Evolutionary conservation across 495 filamentous ascomycete genomes (phyloP), one percentile per base, ranked within the genome.

Genomic region (Penicillium cosmopolitanum): DNA sequence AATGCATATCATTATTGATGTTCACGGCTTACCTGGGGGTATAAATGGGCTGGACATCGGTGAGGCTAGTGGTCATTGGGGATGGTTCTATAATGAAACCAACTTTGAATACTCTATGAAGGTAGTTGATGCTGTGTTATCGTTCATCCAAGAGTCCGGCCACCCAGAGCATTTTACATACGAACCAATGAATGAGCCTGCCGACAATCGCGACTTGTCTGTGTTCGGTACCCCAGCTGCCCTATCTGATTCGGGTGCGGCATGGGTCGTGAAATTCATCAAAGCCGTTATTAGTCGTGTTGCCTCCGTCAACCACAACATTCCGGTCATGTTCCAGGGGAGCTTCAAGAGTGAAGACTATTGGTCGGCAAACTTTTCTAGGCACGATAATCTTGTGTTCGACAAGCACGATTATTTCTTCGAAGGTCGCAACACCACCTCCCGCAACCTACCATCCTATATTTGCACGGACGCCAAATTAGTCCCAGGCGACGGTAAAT

Each of bases 331-430:
- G 63, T 64, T 67, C 56, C 68, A 68, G 65, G 70, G 62, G 1
- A 71, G 66, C 47, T 74, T 71, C 54, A 69, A 69, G 55, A 42
- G 56, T 18, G 63, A 61, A 42, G 23, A 35, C 9, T 69, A 68
- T 57, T 72, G 73, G 70, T 62, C 55, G 8, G 50, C 50, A 3
- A 58, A 63, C 35, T 69, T 70, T 15, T 46, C 60, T 4, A 36
- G 53, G 1, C 52, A 53, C 10, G 52, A 51, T 25, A 73, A 75
- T 47, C 51, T 73, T 15, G 70, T 73, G 13, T 73, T 73, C 50
- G 70, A 75, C 28, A 38, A 66, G 43, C 70, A 75, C 50, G 64
- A 68, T 51, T 75, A 71, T 50, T 73, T 69, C 36, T 69, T 66
- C 43, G 63, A 71, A 51, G 61, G 64, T 25, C 23, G 46, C n/a